These are phyloP conservation scores for Yarrowia phangngaensis DNA, from an alignment of 805 yeast genomes.

Conservation along the genomic window DNA sequence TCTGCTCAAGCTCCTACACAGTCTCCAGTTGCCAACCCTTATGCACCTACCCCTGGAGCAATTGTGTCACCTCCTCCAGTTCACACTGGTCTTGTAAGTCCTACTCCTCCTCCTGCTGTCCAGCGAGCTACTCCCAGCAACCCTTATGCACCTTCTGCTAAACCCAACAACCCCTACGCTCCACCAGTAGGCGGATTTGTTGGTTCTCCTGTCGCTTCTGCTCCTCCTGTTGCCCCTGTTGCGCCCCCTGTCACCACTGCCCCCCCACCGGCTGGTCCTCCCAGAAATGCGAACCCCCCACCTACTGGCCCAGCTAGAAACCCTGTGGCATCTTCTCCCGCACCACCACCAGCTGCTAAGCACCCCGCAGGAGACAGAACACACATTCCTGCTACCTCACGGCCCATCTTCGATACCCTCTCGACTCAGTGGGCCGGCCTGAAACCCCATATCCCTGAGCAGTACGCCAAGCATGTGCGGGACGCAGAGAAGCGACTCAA, in stretches of 20 bases:
- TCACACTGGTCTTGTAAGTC: constrained; percentile 35
- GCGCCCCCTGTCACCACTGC: constrained; percentile 30
- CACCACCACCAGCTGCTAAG: constrained; percentile 35
- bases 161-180: constrained; percentile 43
- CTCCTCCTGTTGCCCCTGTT: constrained; percentile 17
- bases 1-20: constrained; percentile 35
- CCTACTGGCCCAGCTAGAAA: constrained; percentile 21
- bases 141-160: constrained; percentile 41
- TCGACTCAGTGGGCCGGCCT: constrained; percentile 54
- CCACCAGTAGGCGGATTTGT: constrained; percentile 29
- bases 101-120: constrained; percentile 32
- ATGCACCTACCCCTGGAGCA: constrained; percentile 30
- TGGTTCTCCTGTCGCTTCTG: constrained; percentile 25
- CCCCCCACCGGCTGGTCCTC: constrained; percentile 33
- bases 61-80: constrained; percentile 55
- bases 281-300: constrained; percentile 14
- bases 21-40: constrained; percentile 27
- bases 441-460: constrained; percentile 70
- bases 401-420: constrained; percentile 58
- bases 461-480: constrained; percentile 62
- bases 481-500: constrained; percentile 82
- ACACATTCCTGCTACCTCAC: constrained; percentile 57
- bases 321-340: constrained; percentile 27
- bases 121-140: constrained; percentile 36
- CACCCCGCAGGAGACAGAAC: constrained; percentile 63